Conservation (phyloP, 169 alveolate genomes). For the Theileria equi region DNA sequence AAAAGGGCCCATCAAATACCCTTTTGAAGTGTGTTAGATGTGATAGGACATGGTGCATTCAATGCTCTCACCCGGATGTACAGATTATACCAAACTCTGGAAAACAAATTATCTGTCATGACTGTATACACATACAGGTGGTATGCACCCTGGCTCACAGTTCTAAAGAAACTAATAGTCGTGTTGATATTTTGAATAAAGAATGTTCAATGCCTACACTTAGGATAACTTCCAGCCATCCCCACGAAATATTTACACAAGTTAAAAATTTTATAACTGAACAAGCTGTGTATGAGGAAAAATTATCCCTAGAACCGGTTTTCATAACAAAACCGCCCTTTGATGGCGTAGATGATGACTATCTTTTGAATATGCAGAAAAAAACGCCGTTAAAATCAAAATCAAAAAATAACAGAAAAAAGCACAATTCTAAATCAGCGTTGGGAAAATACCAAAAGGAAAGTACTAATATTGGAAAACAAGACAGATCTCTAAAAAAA, state of each 20-base stretch:
- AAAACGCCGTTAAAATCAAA: not conserved
- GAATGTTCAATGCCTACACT: constrained; percentile 31
- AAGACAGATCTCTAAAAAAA: not conserved
- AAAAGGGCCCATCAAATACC: constrained; percentile 25
- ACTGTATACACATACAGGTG: constrained; percentile 52
- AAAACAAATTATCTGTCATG: constrained; percentile 61
- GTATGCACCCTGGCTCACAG: constrained; percentile 10
- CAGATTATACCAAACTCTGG: constrained; percentile 48
- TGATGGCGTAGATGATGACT: constrained; percentile 16
- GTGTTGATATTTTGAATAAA: not conserved
- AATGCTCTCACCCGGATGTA: constrained; percentile 62
- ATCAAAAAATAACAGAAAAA: constrained; percentile 4
- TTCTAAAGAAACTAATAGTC: constrained; percentile 11
- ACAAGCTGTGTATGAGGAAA: constrained; percentile 27
- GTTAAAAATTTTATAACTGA: constrained; percentile 9
- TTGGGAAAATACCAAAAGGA: not conserved
- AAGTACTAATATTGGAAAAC: not conserved
- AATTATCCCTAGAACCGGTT: constrained; percentile 23
- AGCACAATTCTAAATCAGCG: constrained; percentile 3
- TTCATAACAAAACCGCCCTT: constrained; percentile 29
- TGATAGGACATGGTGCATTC: constrained; percentile 66
- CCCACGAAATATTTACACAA: constrained; percentile 26
- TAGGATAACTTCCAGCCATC: constrained; percentile 14
- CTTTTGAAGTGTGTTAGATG: constrained; percentile 51
- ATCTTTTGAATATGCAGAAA: constrained; percentile 12